phyloP scores from a whole-genome alignment of 1,284 basidiomycete genomes.

The Ganoderma lingzhi region DNA sequence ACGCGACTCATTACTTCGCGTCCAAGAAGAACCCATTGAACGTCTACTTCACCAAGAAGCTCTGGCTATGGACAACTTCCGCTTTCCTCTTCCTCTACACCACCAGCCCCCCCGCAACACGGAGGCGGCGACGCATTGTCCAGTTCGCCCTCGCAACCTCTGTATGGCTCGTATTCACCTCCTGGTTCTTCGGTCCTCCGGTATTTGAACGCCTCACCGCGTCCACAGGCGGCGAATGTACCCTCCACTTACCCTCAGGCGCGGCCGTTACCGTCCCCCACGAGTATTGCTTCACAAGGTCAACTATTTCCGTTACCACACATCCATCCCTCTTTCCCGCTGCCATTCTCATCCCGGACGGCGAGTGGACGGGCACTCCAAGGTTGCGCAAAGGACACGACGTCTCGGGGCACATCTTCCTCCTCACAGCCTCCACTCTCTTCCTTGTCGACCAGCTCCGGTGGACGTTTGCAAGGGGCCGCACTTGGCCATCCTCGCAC shows the following conservation, averaged over 20 bases:
- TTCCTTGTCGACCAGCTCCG: slow-evolving; percentile 83
- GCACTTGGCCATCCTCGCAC: slow-evolving; percentile 52
- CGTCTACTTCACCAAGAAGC: slow-evolving; percentile 87
- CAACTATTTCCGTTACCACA: slow-evolving; percentile 61
- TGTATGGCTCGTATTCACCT: slow-evolving; percentile 81
- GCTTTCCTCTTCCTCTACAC: slow-evolving; percentile 68
- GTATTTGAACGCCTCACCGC: slow-evolving; percentile 80
- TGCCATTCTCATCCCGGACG: slow-evolving; percentile 46
- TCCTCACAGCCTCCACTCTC: slow-evolving; percentile 85
- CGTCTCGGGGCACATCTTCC: slow-evolving; percentile 93
- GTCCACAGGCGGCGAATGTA: slow-evolving; percentile 86
- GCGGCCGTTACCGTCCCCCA: slow-evolving; percentile 59
- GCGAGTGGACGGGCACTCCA: slow-evolving; percentile 58
- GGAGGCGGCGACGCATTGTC: slow-evolving; percentile 52
- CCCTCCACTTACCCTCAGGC: slow-evolving; percentile 69
- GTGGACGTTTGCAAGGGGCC: slow-evolving; percentile 48
- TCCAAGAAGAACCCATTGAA: slow-evolving; percentile 87
- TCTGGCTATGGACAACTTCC: slow-evolving; percentile 91
- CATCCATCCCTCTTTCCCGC: slow-evolving; percentile 73
- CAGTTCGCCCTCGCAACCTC: slow-evolving; percentile 73
- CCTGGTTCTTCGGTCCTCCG: slow-evolving; percentile 94
- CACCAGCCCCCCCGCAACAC: slow-evolving; percentile 56
- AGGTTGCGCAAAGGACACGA: slow-evolving; percentile 87
- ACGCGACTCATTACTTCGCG: slow-evolving; percentile 80
- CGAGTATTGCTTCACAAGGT: slow-evolving; percentile 66